Base-by-base conservation (phyloP, 108 stramenopile genomes). In the Craspedostauros australis region DNA sequence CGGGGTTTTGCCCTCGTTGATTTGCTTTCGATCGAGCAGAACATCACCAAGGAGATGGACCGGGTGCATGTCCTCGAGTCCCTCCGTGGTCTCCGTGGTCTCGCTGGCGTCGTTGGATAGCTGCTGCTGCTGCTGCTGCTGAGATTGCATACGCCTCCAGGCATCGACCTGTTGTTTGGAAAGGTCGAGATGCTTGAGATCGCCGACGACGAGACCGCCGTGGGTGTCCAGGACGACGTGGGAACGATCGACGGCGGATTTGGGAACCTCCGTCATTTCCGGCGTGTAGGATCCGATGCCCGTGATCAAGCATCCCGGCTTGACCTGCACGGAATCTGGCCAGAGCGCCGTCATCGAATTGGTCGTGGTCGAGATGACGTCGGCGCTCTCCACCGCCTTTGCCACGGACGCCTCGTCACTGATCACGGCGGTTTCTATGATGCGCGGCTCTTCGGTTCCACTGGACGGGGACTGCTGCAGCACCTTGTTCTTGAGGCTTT, bases 251-350 rank as follows among this genome's bases (percentile, higher is more conserved):
- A 74, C 64, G 6, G 31, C 54, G 15, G 33, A 46, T 19, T 53
- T 54, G n/a, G 75, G 74, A 11, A 90, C 58, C 51, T 90, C 88
- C 59, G 73, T 60, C 80, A 83, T 86, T 5, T 70, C 57, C 1
- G 80, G 65, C 19, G 81, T 85, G 49, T 83, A 90, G 12, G 74
- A 76, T 5, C 88, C 88, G 40, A 90, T 68, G 2, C 84, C 84
- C 34, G 75, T 82, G 20, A 90, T 67, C 30, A 84, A 80, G 67
- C 77, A 79, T 11, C 72, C 75, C 16, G 52, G 43, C 28, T 73
- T 73, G 2, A 76, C 50, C 64, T 50, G 51, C 6, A 57, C 28
- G 15, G 66, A 73, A 39, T 68, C 68, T 11, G 40, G 32, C 61
- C 79, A 90, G 8, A 90, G 52, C 12, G 88, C 84, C 38, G 46